phyloP scores from a whole-genome alignment of 768 basidiomycete genomes.

The Tulasnella sp. region DNA sequence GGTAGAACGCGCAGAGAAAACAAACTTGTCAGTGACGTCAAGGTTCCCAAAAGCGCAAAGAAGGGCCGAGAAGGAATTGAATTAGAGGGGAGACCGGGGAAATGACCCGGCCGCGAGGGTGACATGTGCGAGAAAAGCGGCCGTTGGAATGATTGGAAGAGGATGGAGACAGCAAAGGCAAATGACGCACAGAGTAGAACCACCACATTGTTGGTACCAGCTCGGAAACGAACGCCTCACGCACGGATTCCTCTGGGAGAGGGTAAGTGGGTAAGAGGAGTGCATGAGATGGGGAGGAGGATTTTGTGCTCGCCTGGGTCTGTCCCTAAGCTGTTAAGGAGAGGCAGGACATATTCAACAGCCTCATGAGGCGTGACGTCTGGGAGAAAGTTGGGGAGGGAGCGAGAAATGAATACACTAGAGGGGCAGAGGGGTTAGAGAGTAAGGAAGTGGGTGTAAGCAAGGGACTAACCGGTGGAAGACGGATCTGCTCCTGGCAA shows the following conservation, averaged over 20 bases:
- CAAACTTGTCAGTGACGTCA: too few species aligned
- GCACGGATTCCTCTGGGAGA: slow-evolving; percentile 57
- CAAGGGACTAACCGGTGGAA: slow-evolving; percentile 38
- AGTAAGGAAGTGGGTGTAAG: background rate
- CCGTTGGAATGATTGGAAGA: background rate
- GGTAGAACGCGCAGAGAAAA: too few species aligned
- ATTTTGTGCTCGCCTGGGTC: slow-evolving; percentile 52
- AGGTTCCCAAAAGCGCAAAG: background rate
- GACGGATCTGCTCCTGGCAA: slow-evolving; percentile 60
- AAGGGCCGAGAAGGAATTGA: background rate
- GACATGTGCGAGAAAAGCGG: background rate
- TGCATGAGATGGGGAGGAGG: background rate
- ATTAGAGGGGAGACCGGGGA: background rate
- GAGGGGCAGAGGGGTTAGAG: background rate
- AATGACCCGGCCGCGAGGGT: too few species aligned
- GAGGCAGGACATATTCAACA: slow-evolving; percentile 82
- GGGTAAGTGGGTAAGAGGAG: background rate
- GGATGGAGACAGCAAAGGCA: background rate
- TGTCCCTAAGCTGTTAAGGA: slow-evolving; percentile 73
- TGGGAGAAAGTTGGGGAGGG: slow-evolving; percentile 62
- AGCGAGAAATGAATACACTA: slow-evolving; percentile 73
- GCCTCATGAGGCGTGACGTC: slow-evolving; percentile 76
- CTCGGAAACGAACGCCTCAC: slow-evolving; percentile 73
- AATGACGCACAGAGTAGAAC: slow-evolving; percentile 45
- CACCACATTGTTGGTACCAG: slow-evolving; percentile 82